Evolutionary conservation across 495 filamentous ascomycete genomes (phyloP).

Genomic region (Podospora didyma): DNA sequence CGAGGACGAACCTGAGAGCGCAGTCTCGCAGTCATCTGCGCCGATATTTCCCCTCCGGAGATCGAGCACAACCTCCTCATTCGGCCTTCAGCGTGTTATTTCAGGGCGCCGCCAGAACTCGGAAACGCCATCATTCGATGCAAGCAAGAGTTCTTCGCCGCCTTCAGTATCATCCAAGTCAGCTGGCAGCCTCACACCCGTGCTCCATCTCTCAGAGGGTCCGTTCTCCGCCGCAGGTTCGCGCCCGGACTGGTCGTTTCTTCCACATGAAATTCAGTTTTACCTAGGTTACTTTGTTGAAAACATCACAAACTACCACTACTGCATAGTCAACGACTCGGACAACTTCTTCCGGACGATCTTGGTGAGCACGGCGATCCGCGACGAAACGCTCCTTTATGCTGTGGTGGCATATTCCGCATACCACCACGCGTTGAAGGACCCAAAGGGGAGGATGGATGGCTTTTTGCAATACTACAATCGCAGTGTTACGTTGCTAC

Average conservation of each 20-base stretch:
- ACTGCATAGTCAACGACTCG: conserved; percentile 64
- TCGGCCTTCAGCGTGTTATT: conserved; percentile 26
- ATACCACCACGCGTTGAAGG: conserved; percentile 73
- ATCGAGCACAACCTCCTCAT: conserved; percentile 41
- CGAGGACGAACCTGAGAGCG: conserved; percentile 43
- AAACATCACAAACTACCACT: conserved; percentile 74
- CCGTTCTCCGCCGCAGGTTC: conserved; percentile 14
- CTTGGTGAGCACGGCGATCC: conserved; percentile 66
- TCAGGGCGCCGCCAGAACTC: conserved; percentile 37
- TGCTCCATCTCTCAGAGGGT: conserved; percentile 23
- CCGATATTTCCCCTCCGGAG: conserved; percentile 37
- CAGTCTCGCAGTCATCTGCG: conserved; percentile 30
- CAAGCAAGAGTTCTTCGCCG: conserved; percentile 46
- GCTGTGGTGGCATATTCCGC: conserved; percentile 89
- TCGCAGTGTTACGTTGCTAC: conserved; percentile 71
- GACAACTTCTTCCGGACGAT: conserved; percentile 67
- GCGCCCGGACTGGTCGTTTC: conserved; percentile 43
- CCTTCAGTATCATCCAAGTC: conserved; percentile 44
- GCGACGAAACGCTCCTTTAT: conserved; percentile 79
- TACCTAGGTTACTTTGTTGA: conserved; percentile 76
- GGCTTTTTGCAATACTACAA: conserved; percentile 90
- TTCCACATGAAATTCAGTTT: conserved; percentile 66
- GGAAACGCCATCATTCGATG: conserved; percentile 49
- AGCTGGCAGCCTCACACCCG: conserved; percentile 26
- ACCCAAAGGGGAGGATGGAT: conserved; percentile 64